phyloP scores from a whole-genome alignment of 2,329 filamentous ascomycete genomes.

The Penicillium sclerotigenum region DNA sequence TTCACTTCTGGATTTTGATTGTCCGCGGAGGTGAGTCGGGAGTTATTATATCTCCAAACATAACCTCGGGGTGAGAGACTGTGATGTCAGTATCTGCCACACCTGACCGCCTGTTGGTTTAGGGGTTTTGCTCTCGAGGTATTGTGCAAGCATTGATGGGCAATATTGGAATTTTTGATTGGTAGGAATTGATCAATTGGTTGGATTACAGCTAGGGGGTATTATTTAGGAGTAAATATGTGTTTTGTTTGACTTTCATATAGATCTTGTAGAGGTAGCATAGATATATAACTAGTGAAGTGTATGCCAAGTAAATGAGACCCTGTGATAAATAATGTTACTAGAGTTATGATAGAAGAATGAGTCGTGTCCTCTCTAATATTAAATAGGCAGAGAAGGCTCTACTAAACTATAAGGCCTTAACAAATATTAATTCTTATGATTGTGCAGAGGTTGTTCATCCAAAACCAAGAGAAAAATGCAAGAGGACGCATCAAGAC shows the following conservation, averaged over 20 bases:
- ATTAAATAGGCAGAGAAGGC: too few relatives aligned
- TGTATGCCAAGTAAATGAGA: background rate
- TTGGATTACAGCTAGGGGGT: rapidly evolving
- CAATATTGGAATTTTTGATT: too few relatives aligned
- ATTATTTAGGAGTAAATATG: background rate
- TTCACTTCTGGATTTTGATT: background rate
- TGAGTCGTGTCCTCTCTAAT: background rate
- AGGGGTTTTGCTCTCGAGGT: background rate
- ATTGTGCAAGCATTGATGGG: background rate
- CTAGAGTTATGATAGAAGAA: background rate
- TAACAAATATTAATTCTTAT: background rate
- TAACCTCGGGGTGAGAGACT: background rate
- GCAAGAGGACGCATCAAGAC: too few relatives aligned
- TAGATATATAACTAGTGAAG: background rate
- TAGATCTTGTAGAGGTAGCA: too few relatives aligned
- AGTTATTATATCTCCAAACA: background rate
- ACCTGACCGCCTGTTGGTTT: slow-evolving; percentile 16
- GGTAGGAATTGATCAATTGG: too few relatives aligned
- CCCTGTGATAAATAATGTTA: background rate
- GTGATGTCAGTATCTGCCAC: slow-evolving; percentile 25
- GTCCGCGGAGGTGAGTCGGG: background rate
- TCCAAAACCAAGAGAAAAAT: background rate
- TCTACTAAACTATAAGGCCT: too few relatives aligned
- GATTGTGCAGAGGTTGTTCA: background rate
- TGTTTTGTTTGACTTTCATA: too few relatives aligned